Conservation (phyloP, 768 basidiomycete genomes). For the Suillus spraguei region DNA sequence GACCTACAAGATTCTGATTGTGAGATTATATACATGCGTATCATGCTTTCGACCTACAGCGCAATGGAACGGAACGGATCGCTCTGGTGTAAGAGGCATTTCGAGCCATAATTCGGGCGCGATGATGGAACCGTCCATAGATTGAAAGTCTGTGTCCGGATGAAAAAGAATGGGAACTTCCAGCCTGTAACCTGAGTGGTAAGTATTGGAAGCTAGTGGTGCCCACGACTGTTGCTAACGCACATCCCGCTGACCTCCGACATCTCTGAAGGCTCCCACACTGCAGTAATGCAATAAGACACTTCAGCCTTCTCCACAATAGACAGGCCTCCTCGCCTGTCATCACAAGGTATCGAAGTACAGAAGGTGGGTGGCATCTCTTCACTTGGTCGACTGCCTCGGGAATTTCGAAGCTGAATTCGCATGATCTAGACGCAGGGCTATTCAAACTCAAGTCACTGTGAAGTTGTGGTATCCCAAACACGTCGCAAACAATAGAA, state of each 20-base stretch:
- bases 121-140: slow-evolving; percentile 47
- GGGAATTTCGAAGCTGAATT: slow-evolving; percentile 60
- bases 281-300: slow-evolving; percentile 54
- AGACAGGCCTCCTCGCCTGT: slow-evolving; percentile 26
- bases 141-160: slow-evolving; percentile 61
- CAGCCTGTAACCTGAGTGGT: slow-evolving; percentile 41
- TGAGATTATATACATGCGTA: slow-evolving; percentile 2
- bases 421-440: slow-evolving; percentile 32
- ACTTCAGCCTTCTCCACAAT: slow-evolving; percentile 44
- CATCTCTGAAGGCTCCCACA: slow-evolving; percentile 58
- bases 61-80: slow-evolving; percentile 63
- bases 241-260: slow-evolving; percentile 50
- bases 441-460: slow-evolving; percentile 44
- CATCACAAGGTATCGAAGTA: slow-evolving; percentile 34
- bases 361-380: slow-evolving; percentile 66
- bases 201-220: slow-evolving; percentile 8
- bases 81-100: slow-evolving; percentile 63
- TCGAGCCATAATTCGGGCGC: slow-evolving; percentile 65
- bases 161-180: slow-evolving; percentile 67
- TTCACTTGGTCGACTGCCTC: slow-evolving; percentile 48
- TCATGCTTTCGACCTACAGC: slow-evolving; percentile 50
- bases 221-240: slow-evolving; percentile 25
- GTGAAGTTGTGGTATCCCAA: slow-evolving; percentile 49
- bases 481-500: slow-evolving; percentile 29
- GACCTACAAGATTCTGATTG: slow-evolving; percentile 41